Percentiles rank a stretch among this genome's conserved stretches.
These are phyloP conservation scores for Fusarium irregulare DNA, from an alignment of 2,329 filamentous ascomycete genomes.

Conservation along the genomic window DNA sequence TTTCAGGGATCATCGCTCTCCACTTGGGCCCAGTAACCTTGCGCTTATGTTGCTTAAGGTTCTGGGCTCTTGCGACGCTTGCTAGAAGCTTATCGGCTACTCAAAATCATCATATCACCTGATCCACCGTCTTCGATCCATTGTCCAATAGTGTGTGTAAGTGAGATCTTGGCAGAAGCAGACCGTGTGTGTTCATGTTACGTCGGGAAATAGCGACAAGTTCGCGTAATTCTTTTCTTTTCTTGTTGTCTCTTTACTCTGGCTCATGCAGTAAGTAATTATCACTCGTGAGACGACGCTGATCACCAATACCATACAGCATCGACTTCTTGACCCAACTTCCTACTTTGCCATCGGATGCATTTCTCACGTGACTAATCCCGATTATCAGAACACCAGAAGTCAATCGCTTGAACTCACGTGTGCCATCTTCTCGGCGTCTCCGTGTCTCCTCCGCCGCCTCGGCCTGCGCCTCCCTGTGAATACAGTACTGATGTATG, in stretches of 20 bases:
- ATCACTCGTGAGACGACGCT: slow-evolving; percentile 2
- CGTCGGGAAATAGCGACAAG: slow-evolving; percentile 7
- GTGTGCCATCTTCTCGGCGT: background rate
- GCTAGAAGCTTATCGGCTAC: slow-evolving; percentile 43
- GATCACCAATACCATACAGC: background rate
- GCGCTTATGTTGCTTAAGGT: slow-evolving; percentile 41
- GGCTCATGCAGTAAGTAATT: background rate
- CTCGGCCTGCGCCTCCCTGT: slow-evolving; percentile 5
- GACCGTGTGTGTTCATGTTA: slow-evolving; percentile 11
- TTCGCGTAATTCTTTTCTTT: slow-evolving; percentile 1
- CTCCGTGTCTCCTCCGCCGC: slow-evolving; percentile 6
- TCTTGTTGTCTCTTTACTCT: background rate
- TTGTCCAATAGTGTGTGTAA: slow-evolving; percentile 27
- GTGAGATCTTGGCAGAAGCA: slow-evolving; percentile 14
- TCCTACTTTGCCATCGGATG: background rate
- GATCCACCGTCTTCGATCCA: slow-evolving; percentile 5
- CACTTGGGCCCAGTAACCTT: slow-evolving; percentile 27
- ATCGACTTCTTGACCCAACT: background rate
- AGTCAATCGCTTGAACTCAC: background rate
- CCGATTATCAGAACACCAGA: background rate
- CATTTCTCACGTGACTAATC: background rate
- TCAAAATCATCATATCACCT: slow-evolving; percentile 15
- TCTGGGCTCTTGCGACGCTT: slow-evolving; percentile 34
- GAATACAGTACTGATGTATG: background rate
- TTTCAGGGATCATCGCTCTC: slow-evolving; percentile 14